A percentile compares a stretch with the other conserved stretches of the same genome.
phyloP scores from a whole-genome alignment of 176 grass and related monocot species.

The Aegilops sharonensis region DNA sequence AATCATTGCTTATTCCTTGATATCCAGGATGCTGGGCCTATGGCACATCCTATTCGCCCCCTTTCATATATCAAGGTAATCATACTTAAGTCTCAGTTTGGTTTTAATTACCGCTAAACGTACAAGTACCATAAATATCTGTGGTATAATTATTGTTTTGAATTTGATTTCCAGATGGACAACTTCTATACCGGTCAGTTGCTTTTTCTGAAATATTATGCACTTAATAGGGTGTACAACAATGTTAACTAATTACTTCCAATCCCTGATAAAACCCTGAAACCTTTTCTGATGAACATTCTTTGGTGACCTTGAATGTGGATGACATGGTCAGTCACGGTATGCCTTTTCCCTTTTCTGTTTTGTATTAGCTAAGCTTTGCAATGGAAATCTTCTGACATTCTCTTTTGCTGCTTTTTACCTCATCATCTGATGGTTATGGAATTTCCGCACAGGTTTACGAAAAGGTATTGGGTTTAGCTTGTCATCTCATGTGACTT shows the following conservation, averaged over 20 bases:
- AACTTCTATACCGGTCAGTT: constrained; percentile 91
- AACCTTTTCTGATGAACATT: constrained; percentile 37
- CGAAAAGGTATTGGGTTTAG: constrained; percentile 67
- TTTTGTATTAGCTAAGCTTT: constrained; percentile 16
- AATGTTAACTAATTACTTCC: constrained; percentile 14
- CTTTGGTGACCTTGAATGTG: constrained; percentile 11
- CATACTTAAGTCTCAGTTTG: constrained; percentile 30
- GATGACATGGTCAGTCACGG: constrained; percentile 58
- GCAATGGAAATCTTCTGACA: constrained; percentile 30
- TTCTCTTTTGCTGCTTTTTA: constrained; percentile 23
- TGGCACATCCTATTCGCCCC: constrained; percentile 96
- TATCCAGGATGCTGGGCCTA: constrained; percentile 94
- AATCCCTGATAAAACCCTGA: not conserved
- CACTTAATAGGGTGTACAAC: not conserved
- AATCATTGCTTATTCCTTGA: constrained; percentile 34
- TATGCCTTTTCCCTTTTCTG: constrained; percentile 34
- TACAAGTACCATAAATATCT: constrained; percentile 9
- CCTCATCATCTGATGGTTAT: constrained; percentile 27
- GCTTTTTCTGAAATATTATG: constrained; percentile 23
- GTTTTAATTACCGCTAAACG: constrained; percentile 16
- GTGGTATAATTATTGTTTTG: constrained; percentile 32
- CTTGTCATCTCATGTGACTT: constrained; percentile 22
- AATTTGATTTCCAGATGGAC: constrained; percentile 88
- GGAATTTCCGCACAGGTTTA: constrained; percentile 70
- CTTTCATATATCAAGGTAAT: constrained; percentile 98